Conservation (phyloP, 108 stramenopile species). For the Fragilariopsis cylindrus region DNA sequence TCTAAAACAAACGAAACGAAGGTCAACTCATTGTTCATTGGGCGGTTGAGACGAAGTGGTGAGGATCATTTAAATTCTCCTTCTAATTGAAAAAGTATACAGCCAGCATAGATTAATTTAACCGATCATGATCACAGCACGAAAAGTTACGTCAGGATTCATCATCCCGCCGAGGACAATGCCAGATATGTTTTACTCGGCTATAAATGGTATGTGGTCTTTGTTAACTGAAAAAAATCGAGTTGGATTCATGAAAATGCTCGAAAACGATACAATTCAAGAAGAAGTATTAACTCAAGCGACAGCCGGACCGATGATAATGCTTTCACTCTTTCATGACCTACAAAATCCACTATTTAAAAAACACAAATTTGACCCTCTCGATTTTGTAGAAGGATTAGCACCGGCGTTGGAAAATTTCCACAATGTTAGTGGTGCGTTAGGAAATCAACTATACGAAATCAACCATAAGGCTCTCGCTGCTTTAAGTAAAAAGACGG, state of each 20-base stretch:
- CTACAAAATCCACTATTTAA: conserved; percentile 63
- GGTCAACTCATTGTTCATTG: too few species aligned
- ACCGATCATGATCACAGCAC: conserved; percentile 3
- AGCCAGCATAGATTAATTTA: too few species aligned
- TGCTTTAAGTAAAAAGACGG: background rate
- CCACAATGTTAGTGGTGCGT: conserved; percentile 43
- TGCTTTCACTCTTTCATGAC: conserved; percentile 66
- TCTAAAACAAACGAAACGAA: too few species aligned
- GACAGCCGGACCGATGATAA: conserved; percentile 54
- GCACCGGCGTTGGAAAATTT: conserved; percentile 72
- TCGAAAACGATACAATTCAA: conserved; percentile 60
- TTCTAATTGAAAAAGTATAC: too few species aligned
- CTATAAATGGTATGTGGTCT: conserved; percentile 21
- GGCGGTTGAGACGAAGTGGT: too few species aligned
- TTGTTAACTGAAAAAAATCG: conserved; percentile 33
- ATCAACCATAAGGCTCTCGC: conserved; percentile 4
- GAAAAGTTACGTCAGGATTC: conserved; percentile 26
- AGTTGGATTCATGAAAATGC: conserved; percentile 20
- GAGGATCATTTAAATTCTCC: too few species aligned
- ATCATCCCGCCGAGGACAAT: conserved; percentile 37
- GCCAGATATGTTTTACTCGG: conserved; percentile 33
- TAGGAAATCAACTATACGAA: conserved; percentile 32
- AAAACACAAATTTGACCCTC: conserved; percentile 52
- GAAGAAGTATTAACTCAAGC: conserved; percentile 61
- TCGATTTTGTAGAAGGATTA: conserved; percentile 65